phyloP scores from a whole-genome alignment of 1,284 basidiomycete genomes.

The Irpex lacteus region DNA sequence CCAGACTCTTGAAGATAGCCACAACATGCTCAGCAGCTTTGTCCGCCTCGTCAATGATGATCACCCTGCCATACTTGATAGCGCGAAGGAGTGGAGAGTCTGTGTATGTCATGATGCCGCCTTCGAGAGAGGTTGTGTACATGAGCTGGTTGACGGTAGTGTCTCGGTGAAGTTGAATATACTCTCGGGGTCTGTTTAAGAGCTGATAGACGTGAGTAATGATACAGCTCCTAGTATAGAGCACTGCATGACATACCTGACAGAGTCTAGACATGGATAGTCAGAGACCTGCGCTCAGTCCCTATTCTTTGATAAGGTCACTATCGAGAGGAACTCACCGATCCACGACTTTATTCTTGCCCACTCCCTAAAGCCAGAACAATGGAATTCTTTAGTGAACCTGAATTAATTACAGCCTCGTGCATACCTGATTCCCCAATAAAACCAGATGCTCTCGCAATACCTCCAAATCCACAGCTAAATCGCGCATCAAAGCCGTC shows the following conservation, averaged over 20 bases:
- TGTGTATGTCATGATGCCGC: slow-evolving; percentile 53
- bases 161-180: slow-evolving; percentile 66
- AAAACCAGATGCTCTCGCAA: slow-evolving; percentile 61
- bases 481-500: slow-evolving; percentile 60
- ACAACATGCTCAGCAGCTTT: slow-evolving; percentile 72
- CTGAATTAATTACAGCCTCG: too few species aligned
- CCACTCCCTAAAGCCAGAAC: slow-evolving; percentile 44
- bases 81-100: slow-evolving; percentile 66
- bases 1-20: slow-evolving; percentile 64
- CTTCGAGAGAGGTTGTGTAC: slow-evolving; percentile 60
- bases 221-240: neutral
- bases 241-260: slow-evolving; percentile 37
- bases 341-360: slow-evolving; percentile 69
- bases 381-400: too few species aligned
- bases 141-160: slow-evolving; percentile 68
- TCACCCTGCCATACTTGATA: slow-evolving; percentile 54
- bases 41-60: slow-evolving; percentile 68
- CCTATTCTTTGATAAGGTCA: neutral
- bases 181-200: slow-evolving; percentile 60
- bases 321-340: slow-evolving; percentile 34
- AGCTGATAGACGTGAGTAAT: slow-evolving; percentile 35
- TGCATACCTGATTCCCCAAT: slow-evolving; percentile 59
- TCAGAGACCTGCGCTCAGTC: neutral
- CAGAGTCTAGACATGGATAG: slow-evolving; percentile 38
- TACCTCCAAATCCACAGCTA: slow-evolving; percentile 59